Evolutionary conservation across 73 alveolate genomes (phyloP).

Genomic region (Tetrahymena elliotti): DNA sequence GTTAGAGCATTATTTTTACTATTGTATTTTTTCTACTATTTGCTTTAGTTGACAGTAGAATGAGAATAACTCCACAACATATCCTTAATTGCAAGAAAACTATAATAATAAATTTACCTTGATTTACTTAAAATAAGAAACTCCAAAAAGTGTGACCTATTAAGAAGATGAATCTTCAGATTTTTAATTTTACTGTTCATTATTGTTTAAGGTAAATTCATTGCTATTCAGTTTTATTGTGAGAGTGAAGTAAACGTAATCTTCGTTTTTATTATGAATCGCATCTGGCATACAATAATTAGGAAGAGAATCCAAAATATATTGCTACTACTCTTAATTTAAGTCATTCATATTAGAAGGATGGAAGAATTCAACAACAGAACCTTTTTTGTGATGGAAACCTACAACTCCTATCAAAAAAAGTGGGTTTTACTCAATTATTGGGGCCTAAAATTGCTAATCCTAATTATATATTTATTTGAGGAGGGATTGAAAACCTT

Average conservation of each 20-base stretch:
- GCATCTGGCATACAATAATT: constrained; percentile 42
- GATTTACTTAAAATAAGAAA: constrained; percentile 31
- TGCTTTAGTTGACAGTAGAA: too few relatives aligned
- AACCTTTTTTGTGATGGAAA: constrained; percentile 43
- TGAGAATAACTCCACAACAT: too few relatives aligned
- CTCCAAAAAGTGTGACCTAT: constrained; percentile 15
- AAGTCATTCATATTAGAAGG: constrained; percentile 5
- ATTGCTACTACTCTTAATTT: neutral
- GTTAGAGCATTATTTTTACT: too few relatives aligned
- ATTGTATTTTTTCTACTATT: too few relatives aligned
- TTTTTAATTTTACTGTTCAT: neutral
- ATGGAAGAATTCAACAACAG: constrained; percentile 17
- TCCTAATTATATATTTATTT: neutral
- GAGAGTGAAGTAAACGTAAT: constrained; percentile 27
- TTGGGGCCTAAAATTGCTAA: neutral
- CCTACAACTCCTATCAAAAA: constrained; percentile 37
- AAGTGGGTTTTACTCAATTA: constrained; percentile 12
- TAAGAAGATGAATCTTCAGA: neutral
- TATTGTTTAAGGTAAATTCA: neutral
- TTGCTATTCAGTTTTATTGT: constrained; percentile 2
- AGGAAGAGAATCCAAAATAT: constrained; percentile 10
- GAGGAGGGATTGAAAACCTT: neutral
- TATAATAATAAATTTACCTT: too few relatives aligned
- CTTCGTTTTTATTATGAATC: constrained; percentile 38
- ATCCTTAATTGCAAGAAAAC: too few relatives aligned